These are phyloP conservation scores for Entomortierella parvispora DNA, from an alignment of 192 early-diverging fungal species.

Conservation along the genomic window DNA sequence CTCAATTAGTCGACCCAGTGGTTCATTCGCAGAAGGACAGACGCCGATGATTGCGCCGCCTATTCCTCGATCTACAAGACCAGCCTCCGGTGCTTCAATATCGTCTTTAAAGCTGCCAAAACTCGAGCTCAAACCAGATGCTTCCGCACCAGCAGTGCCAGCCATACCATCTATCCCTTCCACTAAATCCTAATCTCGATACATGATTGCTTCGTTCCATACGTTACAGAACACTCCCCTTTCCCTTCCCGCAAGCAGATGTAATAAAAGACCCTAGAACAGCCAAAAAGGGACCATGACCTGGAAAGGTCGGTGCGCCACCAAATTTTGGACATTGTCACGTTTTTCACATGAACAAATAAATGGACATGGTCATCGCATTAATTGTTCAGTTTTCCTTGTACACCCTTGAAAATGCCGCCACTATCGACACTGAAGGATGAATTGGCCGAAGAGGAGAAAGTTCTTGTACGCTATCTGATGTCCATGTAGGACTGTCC, in stretches of 20 bases:
- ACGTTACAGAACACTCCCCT: no score
- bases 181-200: background rate
- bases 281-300: no score
- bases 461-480: slow-evolving; percentile 19
- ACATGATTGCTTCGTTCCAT: no score
- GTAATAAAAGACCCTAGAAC: no score
- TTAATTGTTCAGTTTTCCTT: no score
- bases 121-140: background rate
- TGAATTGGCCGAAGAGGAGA: slow-evolving; percentile 39
- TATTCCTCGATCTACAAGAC: slow-evolving; percentile 30
- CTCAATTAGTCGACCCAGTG: background rate
- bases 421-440: slow-evolving; percentile 22
- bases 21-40: no score
- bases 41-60: slow-evolving; percentile 12
- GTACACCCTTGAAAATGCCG: slow-evolving; percentile 19
- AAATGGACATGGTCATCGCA: no score
- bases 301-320: no score
- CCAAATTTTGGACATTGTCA: no score
- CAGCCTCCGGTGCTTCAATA: slow-evolving; percentile 12
- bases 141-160: slow-evolving; percentile 24
- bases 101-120: slow-evolving; percentile 12
- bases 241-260: no score
- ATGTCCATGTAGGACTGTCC: background rate
- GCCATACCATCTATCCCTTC: slow-evolving; percentile 2
- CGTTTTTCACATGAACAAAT: no score